Percentiles rank a stretch among this genome's conserved stretches.
These are phyloP conservation scores for Phoma sp. DNA, from an alignment of 2,329 filamentous ascomycete genomes.

Conservation along the genomic window DNA sequence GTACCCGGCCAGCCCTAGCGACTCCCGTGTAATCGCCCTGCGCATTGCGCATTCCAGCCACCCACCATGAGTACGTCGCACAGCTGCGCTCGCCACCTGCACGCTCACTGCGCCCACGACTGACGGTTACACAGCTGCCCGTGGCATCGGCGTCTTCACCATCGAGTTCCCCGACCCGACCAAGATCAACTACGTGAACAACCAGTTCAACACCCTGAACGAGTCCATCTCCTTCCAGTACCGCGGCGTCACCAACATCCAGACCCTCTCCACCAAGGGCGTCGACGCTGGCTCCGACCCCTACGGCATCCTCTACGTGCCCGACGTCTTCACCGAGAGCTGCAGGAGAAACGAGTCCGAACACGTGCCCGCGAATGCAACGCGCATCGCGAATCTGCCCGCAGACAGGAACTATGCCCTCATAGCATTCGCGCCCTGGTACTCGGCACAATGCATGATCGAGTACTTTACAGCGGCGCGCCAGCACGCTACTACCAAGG, in stretches of 20 bases:
- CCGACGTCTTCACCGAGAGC: conserved; percentile 67
- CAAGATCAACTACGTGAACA: conserved; percentile 37
- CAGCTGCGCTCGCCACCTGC: conserved; percentile 8
- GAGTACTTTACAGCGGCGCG: conserved; percentile 72
- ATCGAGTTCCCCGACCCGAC: conserved; percentile 47
- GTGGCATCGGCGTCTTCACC: conserved; percentile 46
- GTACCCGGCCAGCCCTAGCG: conserved; percentile 5
- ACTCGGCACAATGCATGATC: conserved; percentile 73
- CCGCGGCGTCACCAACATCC: conserved; percentile 64
- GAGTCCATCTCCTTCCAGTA: conserved; percentile 47
- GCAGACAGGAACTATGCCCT: conserved; percentile 71
- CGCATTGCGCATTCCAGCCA: conserved; percentile 13
- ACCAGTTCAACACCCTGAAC: conserved; percentile 42
- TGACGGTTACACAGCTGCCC: conserved; percentile 40
- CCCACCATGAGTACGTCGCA: conserved; percentile 48
- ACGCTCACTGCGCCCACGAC: background rate
- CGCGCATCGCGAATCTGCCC: conserved; percentile 72
- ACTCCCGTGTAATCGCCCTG: conserved; percentile 13
- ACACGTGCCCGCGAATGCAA: conserved; percentile 79
- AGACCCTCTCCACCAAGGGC: conserved; percentile 76
- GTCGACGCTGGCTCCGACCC: conserved; percentile 68
- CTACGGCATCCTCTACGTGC: conserved; percentile 85
- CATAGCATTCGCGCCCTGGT: conserved; percentile 88
- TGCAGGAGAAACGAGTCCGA: conserved; percentile 70
- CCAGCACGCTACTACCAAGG: conserved; percentile 63